Conservation (phyloP, 352 stramenopile species). For the Phytophthora sojae region DNA sequence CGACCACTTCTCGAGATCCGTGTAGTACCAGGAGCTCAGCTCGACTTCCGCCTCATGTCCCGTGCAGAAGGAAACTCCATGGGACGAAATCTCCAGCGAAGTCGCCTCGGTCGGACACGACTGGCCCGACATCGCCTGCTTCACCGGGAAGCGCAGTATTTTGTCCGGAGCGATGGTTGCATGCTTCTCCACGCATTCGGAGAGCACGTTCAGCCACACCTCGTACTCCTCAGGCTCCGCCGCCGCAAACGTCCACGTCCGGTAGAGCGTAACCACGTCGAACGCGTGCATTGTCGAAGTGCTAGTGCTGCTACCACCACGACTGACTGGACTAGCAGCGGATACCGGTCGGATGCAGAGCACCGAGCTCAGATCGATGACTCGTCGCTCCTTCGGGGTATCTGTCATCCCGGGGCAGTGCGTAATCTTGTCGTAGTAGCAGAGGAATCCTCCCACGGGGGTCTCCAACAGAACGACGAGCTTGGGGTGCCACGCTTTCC, state of each 20-base stretch:
- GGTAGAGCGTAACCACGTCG: conserved; percentile 79
- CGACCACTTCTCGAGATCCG: conserved; percentile 81
- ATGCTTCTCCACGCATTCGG: conserved; percentile 63
- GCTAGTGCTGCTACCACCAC: not conserved
- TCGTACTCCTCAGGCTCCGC: conserved; percentile 58
- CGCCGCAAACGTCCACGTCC: conserved; percentile 76
- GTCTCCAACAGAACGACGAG: conserved; percentile 65
- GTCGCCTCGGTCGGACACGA: conserved; percentile 51
- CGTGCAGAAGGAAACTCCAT: conserved; percentile 63
- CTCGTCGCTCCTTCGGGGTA: conserved; percentile 56
- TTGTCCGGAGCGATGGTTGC: conserved; percentile 62
- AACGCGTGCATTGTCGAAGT: conserved; percentile 45
- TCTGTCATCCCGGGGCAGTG: conserved; percentile 69
- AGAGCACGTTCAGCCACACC: conserved; percentile 63
- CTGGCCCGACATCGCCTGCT: conserved; percentile 45
- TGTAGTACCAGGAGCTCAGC: conserved; percentile 82
- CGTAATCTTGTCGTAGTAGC: conserved; percentile 76
- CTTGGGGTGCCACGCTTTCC: conserved; percentile 68
- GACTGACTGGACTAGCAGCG: conserved; percentile 2
- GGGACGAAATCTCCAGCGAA: conserved; percentile 61
- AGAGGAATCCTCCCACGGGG: conserved; percentile 68
- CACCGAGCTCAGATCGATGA: conserved; percentile 76
- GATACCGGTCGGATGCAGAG: conserved; percentile 73
- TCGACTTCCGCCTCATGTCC: conserved; percentile 54
- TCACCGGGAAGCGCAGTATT: conserved; percentile 57